Evolutionary conservation across 2,329 filamentous ascomycete species (phyloP).

Genomic region (Colletotrichum orbiculare): DNA sequence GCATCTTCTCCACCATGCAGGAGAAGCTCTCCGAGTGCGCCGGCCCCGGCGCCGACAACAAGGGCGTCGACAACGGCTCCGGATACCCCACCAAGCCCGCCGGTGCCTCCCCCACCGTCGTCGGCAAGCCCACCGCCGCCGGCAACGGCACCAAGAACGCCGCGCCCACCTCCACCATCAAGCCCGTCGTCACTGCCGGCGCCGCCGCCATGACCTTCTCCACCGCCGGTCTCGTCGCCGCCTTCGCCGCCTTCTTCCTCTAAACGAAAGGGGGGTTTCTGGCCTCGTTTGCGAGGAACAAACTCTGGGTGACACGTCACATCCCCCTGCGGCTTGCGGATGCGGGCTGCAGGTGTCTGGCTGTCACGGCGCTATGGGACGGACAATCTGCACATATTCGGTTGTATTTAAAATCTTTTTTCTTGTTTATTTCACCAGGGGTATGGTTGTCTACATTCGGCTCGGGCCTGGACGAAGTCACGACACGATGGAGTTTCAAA

Average conservation of each 20-base stretch:
- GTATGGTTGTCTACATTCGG: too few species aligned
- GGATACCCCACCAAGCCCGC: conserved; percentile 14
- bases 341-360: too few species aligned
- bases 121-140: not conserved
- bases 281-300: too few species aligned
- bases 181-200: conserved; percentile 28
- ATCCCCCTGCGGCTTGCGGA: too few species aligned
- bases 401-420: too few species aligned
- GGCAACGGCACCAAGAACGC: conserved; percentile 16
- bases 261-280: not conserved
- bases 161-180: conserved; percentile 9
- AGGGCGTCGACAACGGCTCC: not conserved
- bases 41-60: conserved; percentile 1
- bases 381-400: too few species aligned
- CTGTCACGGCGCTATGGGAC: too few species aligned
- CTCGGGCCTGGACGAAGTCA: too few species aligned
- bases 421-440: too few species aligned
- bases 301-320: too few species aligned
- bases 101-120: not conserved
- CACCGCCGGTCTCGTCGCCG: conserved; percentile 18
- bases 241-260: conserved; percentile 25
- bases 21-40: conserved; percentile 21
- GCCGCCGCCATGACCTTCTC: conserved; percentile 30
- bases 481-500: too few species aligned
- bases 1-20: conserved; percentile 30